These are phyloP conservation scores for Umbilicus rupestris DNA, from an alignment of 164 flowering plant genomes.

Conservation along the genomic window DNA sequence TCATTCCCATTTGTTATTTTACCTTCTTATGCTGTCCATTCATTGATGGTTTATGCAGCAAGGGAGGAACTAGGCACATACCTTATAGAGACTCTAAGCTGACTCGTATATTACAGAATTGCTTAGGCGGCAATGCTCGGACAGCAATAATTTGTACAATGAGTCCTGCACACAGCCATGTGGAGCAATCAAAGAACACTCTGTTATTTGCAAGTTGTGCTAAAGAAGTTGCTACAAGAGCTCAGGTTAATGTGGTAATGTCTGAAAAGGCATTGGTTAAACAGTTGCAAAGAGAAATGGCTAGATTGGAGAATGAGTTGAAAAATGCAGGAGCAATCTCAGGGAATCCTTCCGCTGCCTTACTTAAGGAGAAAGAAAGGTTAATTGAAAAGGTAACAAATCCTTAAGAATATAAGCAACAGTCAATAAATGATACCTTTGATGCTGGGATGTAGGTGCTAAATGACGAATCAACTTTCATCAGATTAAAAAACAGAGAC, in stretches of 20 bases:
- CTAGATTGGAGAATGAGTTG: conserved; percentile 40
- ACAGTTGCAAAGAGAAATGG: conserved; percentile 48
- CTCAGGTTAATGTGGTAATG: conserved; percentile 48
- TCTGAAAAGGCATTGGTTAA: conserved; percentile 55
- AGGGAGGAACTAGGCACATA: conserved; percentile 46
- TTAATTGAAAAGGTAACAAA: conserved; percentile 42
- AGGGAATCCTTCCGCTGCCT: conserved; percentile 18
- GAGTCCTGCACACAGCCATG: conserved; percentile 53
- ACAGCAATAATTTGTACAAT: conserved; percentile 57
- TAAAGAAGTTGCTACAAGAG: conserved; percentile 51
- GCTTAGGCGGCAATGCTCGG: conserved; percentile 51
- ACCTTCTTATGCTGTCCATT: not conserved
- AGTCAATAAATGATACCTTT: too few species aligned
- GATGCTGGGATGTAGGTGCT: too few species aligned
- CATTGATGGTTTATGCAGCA: conserved; percentile 26
- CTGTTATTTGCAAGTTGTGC: conserved; percentile 63
- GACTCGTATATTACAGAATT: conserved; percentile 51
- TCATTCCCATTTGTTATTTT: not conserved
- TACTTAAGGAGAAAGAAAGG: conserved; percentile 38
- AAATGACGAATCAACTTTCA: too few species aligned
- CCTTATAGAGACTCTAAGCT: conserved; percentile 60
- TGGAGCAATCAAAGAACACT: conserved; percentile 59
- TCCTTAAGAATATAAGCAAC: not conserved
- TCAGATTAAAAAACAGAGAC: too few species aligned
- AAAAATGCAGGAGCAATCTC: conserved; percentile 18